Evolutionary conservation across 306 rosid species (phyloP).

Genomic region (Gillenia trifoliata): DNA sequence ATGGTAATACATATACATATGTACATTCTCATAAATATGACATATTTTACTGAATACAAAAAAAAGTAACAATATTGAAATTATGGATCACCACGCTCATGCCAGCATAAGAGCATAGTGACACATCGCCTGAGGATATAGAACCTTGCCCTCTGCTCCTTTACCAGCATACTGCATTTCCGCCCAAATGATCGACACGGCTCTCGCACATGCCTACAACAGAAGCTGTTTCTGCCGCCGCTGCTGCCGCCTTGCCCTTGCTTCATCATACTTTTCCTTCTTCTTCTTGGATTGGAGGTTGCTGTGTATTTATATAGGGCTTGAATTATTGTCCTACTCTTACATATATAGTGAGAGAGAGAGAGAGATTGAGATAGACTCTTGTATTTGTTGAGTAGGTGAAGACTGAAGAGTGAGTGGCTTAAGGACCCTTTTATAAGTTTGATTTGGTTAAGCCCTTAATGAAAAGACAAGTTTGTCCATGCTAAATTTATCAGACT

Average conservation of each 20-base stretch:
- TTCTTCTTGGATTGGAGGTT: not conserved
- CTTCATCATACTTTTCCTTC: constrained; percentile 1
- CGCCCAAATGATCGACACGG: constrained; percentile 50
- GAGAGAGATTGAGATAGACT: not conserved
- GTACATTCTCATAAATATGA: not conserved
- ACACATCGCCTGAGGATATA: constrained; percentile 70
- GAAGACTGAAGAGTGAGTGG: not conserved
- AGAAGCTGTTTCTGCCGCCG: constrained; percentile 14
- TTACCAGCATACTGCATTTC: constrained; percentile 50
- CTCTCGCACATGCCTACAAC: constrained; percentile 28
- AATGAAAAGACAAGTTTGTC: not conserved
- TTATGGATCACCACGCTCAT: constrained; percentile 40
- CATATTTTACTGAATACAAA: not conserved
- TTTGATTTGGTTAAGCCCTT: not conserved
- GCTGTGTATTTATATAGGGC: not conserved
- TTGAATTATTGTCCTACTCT: constrained; percentile 1
- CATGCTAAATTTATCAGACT: not conserved
- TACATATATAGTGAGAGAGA: not conserved
- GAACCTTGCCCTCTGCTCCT: constrained; percentile 74
- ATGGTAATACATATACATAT: not conserved
- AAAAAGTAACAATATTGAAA: not conserved
- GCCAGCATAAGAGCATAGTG: constrained; percentile 78
- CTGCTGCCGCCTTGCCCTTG: not conserved
- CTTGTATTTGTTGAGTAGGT: not conserved
- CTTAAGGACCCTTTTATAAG: not conserved